Percentiles rank a stretch among this genome's conserved stretches.
Evolutionary conservation across 306 rosid species (phyloP).

Genomic region (Parietaria judaica): DNA sequence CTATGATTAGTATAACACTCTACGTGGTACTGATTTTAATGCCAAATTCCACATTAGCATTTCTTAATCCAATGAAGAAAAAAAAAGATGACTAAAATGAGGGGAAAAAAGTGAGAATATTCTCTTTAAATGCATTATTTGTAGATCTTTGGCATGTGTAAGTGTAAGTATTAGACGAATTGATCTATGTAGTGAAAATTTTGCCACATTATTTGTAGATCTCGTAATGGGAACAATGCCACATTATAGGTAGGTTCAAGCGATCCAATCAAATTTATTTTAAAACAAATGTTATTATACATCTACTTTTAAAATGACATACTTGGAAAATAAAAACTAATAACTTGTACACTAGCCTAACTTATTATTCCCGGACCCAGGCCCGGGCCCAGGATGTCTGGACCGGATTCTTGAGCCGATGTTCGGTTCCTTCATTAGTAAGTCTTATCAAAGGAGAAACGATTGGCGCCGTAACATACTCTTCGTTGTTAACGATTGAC

Average conservation of each 20-base stretch:
- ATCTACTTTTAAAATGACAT: no score
- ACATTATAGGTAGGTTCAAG: no score
- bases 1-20: neutral
- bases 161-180: slow-evolving; percentile 9
- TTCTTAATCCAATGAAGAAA: neutral
- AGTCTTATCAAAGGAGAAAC: neutral
- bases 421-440: neutral
- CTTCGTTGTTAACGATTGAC: no score
- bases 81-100: neutral
- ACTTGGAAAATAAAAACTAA: no score
- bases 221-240: no score
- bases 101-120: neutral
- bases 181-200: neutral
- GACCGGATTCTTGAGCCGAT: no score
- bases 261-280: no score
- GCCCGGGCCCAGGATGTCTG: no score
- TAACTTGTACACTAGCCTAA: no score
- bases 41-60: neutral
- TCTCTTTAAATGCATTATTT: neutral
- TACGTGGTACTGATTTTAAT: neutral
- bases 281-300: no score
- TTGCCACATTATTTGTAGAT: neutral
- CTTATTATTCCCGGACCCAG: no score
- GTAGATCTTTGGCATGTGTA: neutral
- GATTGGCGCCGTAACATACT: no score